Base-by-base conservation (phyloP, 2,329 filamentous ascomycete species). In the Arthrobotrys conoides region DNA sequence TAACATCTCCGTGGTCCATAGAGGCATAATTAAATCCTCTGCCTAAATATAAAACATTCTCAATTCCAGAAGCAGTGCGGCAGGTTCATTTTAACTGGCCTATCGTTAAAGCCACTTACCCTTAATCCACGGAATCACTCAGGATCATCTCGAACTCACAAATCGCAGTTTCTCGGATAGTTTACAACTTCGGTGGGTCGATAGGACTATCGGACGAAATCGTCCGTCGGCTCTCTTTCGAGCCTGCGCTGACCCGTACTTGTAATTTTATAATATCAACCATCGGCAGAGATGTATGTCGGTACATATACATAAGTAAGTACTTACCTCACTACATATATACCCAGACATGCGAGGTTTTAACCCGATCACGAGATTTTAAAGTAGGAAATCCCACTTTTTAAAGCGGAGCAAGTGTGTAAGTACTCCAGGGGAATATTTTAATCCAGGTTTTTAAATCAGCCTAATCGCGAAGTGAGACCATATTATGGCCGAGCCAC, bases 141-240 rank as follows among this genome's bases (percentile, higher is more conserved):
- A 41, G 61, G 70, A 67, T 57, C 38, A 66, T 67, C 61, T 24
- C 20, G 18, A 61, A 20, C n/a, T 61, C 36, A 24, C 44, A 61
- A 61, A 20, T 61, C 57, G 57, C 36, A 44, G 57, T 44, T 61
- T 61, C 44, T 57, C 63, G 70, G 70, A 73, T 67, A 22, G 65
- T 73, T 73, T 73, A 73, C 67, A 70, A 61, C 57, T 70, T 75
- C 59, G 51, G 66, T 44, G 57, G 67, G 59, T 48, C 49, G 30
- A 71, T 59, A 77, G 73, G 73, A 68, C 20, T 48, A 66, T 71
- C 73, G 73, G 73, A 71, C 51, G 73, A 77, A 77, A 77, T 77
- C 30, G 71, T 68, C 73, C 73, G 67, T 77, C 66, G 41, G 18
- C 48, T 16, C 6, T 48, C 38, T 22, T 61, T 61, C 6, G 14